Base-by-base conservation (phyloP, 257 asterid genomes). In the Handroanthus guayacan region DNA sequence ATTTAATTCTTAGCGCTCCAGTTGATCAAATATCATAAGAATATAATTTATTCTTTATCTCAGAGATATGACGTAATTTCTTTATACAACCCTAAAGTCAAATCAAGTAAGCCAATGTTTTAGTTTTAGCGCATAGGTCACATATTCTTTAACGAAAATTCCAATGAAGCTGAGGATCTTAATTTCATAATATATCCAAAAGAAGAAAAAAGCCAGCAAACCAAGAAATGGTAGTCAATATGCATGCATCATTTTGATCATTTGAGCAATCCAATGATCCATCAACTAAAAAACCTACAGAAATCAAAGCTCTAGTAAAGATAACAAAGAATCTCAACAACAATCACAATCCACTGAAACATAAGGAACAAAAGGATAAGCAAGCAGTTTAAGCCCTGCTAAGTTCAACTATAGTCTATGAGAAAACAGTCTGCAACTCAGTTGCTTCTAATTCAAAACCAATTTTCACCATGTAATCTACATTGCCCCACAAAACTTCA, bases 31-130 rank as follows among this genome's bases (percentile, higher is more conserved):
- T 39, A 58, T 41, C 6, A 7, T 16, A 63, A 3, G 34, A 66
- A 36, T 5, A 43, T 5, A 4, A 9, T 39, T 62, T 5, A 44
- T 50, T 37, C 3, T 14, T 41, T 16, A 57, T 34, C 58, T 10
- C 3, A 0, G 50, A 45, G 5, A 56, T 45, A 17, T 37, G 18
- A 71, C 12, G 8, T 44, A 38, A 12, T 56, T 36, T 25, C 44
- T 63, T 55, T 20, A 5, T 11, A 51, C 60, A 7, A 11, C 36
- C 62, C 63, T 50, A 50, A 51, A 10, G 7, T 12, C 16, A 39
- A n/a, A 12, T 17, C 44, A 61, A 47, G 54, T 25, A 0, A 76
- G 80, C 48, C 2, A 67, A 65, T 16, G 50, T 52, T 75, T 8
- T 5, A 43, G 63, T 25, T 17, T n/a, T 36, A 5, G 20, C 2